A percentile compares a stretch with the other conserved stretches of the same genome.
Evolutionary conservation across 2,329 filamentous ascomycete species (phyloP).

Genomic region (Neonectria sp.): DNA sequence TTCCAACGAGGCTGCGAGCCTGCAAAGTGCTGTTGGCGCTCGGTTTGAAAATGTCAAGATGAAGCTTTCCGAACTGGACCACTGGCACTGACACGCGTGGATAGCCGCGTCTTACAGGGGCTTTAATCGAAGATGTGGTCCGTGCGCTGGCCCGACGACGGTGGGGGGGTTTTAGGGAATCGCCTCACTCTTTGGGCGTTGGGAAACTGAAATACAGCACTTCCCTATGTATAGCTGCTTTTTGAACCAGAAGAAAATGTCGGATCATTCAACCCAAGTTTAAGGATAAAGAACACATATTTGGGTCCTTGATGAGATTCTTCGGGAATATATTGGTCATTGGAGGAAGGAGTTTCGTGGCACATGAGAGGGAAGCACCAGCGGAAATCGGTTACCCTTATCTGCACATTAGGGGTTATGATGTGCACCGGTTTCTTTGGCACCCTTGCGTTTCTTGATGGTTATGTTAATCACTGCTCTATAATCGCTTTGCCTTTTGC

Average conservation of each 20-base stretch:
- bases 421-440: too few relatives aligned
- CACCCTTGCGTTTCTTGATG: neutral
- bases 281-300: neutral
- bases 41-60: constrained; percentile 37
- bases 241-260: neutral
- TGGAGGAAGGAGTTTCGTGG: neutral
- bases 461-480: neutral
- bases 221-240: neutral
- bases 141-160: constrained; percentile 31
- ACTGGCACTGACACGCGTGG: constrained; percentile 38
- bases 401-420: neutral
- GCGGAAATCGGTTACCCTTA: neutral
- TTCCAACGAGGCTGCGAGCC: constrained; percentile 33
- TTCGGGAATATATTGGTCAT: too few relatives aligned
- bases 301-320: neutral
- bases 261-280: neutral
- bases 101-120: constrained; percentile 46
- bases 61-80: constrained; percentile 32
- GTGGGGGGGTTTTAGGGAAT: constrained; percentile 15
- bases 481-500: constrained; percentile 3
- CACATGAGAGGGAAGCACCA: neutral
- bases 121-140: constrained; percentile 44
- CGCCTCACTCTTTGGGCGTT: constrained; percentile 12
- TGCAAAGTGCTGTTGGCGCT: constrained; percentile 32
- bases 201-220: neutral